A percentile compares a stretch with the other conserved stretches of the same genome.
Conservation (phyloP, 2,329 filamentous ascomycete genomes). For the Colletotrichum sp. region DNA sequence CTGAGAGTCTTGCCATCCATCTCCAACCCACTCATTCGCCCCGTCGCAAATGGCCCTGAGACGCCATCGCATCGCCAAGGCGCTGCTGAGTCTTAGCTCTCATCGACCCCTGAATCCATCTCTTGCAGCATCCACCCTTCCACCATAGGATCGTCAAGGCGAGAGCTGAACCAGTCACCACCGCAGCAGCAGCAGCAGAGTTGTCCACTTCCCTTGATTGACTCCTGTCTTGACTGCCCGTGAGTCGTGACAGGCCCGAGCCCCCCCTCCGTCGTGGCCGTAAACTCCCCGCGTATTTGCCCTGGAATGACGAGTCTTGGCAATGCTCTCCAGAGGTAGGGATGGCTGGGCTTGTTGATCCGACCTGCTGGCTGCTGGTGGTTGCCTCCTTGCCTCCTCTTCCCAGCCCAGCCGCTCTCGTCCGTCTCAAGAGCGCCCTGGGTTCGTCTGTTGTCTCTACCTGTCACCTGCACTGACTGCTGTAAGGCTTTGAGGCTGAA, state of each 20-base stretch:
- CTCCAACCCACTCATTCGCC: background rate
- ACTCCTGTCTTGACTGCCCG: background rate
- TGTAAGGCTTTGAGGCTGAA: background rate
- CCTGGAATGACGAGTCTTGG: slow-evolving; percentile 9
- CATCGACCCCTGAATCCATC: slow-evolving; percentile 2
- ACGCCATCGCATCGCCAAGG: slow-evolving; percentile 19
- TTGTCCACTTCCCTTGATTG: background rate
- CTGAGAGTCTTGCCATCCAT: background rate
- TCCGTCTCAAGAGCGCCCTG: background rate
- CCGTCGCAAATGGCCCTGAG: background rate
- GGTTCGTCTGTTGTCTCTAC: background rate
- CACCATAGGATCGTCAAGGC: background rate
- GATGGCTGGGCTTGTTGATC: slow-evolving; percentile 5
- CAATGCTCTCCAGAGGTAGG: background rate
- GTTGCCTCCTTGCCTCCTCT: background rate
- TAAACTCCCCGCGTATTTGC: background rate
- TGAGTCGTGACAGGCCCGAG: slow-evolving; percentile 1
- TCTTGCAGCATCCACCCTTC: background rate
- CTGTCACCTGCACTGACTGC: background rate
- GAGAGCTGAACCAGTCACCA: background rate
- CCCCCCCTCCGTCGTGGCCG: background rate
- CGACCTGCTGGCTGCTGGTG: background rate
- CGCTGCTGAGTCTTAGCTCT: slow-evolving; percentile 15
- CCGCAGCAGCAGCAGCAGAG: background rate
- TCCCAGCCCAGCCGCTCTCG: background rate